Conservation (phyloP, 2,329 filamentous ascomycete species). For the Colletotrichum tanaceti region DNA sequence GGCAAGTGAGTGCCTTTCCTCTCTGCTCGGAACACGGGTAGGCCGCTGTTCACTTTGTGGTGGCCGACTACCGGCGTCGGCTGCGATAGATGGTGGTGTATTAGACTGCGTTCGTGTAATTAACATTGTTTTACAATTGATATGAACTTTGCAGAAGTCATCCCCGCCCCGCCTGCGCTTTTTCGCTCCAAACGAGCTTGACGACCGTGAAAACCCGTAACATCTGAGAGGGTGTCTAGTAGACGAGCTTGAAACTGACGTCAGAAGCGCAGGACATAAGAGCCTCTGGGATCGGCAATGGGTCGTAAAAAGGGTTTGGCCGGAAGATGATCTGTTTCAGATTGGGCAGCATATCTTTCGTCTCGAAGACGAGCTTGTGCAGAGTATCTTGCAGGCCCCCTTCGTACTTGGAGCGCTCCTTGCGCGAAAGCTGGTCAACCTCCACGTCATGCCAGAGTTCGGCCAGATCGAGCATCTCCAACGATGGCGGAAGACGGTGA, state of each 20-base stretch:
- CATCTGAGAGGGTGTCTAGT: background rate
- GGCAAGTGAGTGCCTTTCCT: no score
- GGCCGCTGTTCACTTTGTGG: background rate
- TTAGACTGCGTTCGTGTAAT: constrained; percentile 7
- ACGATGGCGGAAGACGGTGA: background rate
- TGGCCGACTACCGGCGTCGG: background rate
- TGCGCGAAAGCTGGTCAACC: constrained; percentile 19
- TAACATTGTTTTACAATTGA: background rate
- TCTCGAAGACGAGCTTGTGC: constrained; percentile 47
- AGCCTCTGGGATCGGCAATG: constrained; percentile 32
- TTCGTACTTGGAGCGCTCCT: constrained; percentile 44
- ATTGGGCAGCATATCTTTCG: constrained; percentile 17
- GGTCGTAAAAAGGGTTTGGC: constrained; percentile 33
- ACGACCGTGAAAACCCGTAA: background rate
- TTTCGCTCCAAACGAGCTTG: background rate
- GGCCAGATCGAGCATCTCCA: constrained; percentile 35
- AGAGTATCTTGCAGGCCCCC: constrained; percentile 49
- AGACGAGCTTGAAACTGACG: constrained; percentile 31
- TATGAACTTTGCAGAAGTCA: background rate
- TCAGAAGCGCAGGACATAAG: constrained; percentile 14
- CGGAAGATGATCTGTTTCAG: constrained; percentile 37
- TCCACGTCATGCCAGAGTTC: constrained; percentile 38
- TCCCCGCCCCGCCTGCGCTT: background rate
- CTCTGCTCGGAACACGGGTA: background rate
- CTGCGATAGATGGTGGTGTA: background rate